Conservation (phyloP, 495 filamentous ascomycete genomes). For the Podospora appendiculata region DNA sequence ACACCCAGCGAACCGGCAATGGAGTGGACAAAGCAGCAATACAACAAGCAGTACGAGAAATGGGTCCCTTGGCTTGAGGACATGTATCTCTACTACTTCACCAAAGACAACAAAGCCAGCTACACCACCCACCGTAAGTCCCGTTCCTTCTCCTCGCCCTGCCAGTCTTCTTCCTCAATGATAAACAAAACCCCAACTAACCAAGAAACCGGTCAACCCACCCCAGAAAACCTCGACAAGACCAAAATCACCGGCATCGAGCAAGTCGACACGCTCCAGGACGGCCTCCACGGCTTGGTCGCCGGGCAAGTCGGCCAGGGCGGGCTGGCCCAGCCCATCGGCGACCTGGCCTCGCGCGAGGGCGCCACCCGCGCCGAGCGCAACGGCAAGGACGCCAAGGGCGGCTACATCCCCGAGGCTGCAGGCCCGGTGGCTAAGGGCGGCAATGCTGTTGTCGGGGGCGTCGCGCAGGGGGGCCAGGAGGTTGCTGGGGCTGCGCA, state of each 20-base stretch:
- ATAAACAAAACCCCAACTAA: neutral
- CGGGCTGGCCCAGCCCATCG: slow-evolving; percentile 52
- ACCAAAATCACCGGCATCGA: slow-evolving; percentile 56
- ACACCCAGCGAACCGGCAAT: slow-evolving; percentile 4
- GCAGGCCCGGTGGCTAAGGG: slow-evolving; percentile 4
- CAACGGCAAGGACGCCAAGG: slow-evolving; percentile 51
- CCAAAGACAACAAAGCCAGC: slow-evolving; percentile 64
- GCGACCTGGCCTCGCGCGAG: slow-evolving; percentile 52
- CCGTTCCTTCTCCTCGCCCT: neutral
- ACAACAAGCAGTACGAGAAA: slow-evolving; percentile 59
- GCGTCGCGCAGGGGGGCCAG: slow-evolving; percentile 8
- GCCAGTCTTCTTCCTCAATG: neutral
- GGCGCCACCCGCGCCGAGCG: slow-evolving; percentile 58
- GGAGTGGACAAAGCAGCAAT: slow-evolving; percentile 50
- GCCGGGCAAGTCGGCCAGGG: slow-evolving; percentile 56
- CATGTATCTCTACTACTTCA: slow-evolving; percentile 59
- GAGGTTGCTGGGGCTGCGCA: slow-evolving; percentile 8
- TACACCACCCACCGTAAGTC: slow-evolving; percentile 51
- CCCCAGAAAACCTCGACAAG: slow-evolving; percentile 53
- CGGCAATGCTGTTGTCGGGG: slow-evolving; percentile 9
- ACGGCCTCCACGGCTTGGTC: slow-evolving; percentile 49
- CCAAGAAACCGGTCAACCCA: neutral
- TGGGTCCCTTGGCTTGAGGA: slow-evolving; percentile 76
- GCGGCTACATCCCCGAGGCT: slow-evolving; percentile 31
- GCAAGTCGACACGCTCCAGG: slow-evolving; percentile 57